phyloP scores from a whole-genome alignment of 108 stramenopile species.

The Bacterosira constricta region DNA sequence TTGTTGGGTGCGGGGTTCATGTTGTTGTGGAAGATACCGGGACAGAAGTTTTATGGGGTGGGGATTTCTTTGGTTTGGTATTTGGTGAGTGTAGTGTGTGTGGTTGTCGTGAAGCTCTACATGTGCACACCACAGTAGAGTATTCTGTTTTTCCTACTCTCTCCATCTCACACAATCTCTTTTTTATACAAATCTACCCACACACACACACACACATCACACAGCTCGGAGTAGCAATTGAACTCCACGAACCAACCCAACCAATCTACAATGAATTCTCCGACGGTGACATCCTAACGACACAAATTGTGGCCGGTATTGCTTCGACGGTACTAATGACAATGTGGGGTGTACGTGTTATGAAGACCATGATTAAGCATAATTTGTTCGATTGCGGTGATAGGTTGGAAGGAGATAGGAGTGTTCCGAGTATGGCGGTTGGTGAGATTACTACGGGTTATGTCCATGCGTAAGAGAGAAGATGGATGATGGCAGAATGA shows the following conservation, averaged over 20 bases:
- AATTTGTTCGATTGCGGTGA: conserved; percentile 17
- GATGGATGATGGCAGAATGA: no score
- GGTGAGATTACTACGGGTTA: conserved; percentile 27
- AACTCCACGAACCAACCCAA: conserved; percentile 32
- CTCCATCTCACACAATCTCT: no score
- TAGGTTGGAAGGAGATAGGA: conserved; percentile 6
- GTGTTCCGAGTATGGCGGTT: background rate
- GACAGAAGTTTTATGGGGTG: background rate
- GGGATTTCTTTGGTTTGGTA: conserved; percentile 11
- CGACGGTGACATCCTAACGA: conserved; percentile 20
- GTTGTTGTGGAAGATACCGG: background rate
- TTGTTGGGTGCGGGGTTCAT: background rate
- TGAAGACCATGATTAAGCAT: conserved; percentile 32
- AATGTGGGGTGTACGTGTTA: conserved; percentile 11
- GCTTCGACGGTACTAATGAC: conserved; percentile 11
- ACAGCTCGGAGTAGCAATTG: conserved; percentile 28
- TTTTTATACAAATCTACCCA: no score
- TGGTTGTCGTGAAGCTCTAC: background rate
- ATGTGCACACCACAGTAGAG: background rate
- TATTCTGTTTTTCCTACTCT: no score
- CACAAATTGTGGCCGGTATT: conserved; percentile 30
- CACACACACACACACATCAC: background rate
- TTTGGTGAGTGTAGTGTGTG: background rate
- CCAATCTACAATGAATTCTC: conserved; percentile 44
- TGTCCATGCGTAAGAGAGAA: conserved; percentile 29